Base-by-base conservation (phyloP, 148 eudicot genomes). In the Rhododendron ovatum region DNA sequence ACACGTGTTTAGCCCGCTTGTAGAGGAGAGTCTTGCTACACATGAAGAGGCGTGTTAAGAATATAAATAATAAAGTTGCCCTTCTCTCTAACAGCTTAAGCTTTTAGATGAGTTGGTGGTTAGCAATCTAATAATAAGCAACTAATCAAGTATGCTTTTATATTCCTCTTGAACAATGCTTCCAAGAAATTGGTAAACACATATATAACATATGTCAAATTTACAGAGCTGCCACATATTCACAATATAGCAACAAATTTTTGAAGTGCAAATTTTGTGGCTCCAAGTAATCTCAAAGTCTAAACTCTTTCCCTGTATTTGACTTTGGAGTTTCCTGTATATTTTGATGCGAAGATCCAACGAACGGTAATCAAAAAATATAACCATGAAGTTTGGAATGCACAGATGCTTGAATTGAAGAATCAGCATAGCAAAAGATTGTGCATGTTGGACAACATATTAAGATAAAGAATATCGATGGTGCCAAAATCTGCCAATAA, bases 381-480 rank as follows among this genome's bases (percentile, higher is more conserved):
- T 57, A 35, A 4, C 26, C 8, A 57, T 33, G 18, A 82, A 18
- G 81, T 65, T 2, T 2, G 48, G 50, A 37, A 18, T 14, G 0
- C 5, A 2, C 30, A 22, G 30, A 37, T 59, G 30, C 73, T 82
- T 57, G 73, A 55, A 43, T 67, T 47, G 65, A 84, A 84, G 61
- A 22, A 50, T 48, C 45, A 71, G 73, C 14, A 47, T 50, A 82
- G 2, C 17, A 50, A 78, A 80, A 28, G 67, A 83, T 17, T 28
- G 28, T 22, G 87, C 97, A 82, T 20, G 24, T 57, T 43, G 28
- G 28, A 53, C 33, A 48, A 11, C 83, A 13, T 69, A 37, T 3
- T 53, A 53, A 15, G 59, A 81, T 61, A 81, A 13, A 39, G 37
- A 55, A 22, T 28, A 53, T 15, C 3, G 17, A 30, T 33, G 20